Conservation (phyloP, 2,329 filamentous ascomycete genomes). For the Neopestalotiopsis sp. region DNA sequence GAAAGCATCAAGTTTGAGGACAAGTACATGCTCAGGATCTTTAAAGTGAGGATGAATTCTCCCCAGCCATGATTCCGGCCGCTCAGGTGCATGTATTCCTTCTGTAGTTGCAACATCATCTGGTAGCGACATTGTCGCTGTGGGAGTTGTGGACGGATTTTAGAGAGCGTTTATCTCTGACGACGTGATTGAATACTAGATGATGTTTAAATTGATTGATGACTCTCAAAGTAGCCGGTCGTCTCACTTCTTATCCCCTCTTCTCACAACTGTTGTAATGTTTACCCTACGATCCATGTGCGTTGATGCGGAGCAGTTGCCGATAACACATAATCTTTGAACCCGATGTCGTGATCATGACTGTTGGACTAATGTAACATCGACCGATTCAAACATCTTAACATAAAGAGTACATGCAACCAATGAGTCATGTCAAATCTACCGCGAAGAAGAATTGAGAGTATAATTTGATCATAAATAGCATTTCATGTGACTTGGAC, state of each 20-base stretch:
- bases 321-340: neutral
- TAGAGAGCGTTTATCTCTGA: too few relatives aligned
- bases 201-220: too few relatives aligned
- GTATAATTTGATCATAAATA: too few relatives aligned
- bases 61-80: constrained; percentile 32
- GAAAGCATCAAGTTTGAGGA: constrained; percentile 35
- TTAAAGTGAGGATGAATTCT: constrained; percentile 37
- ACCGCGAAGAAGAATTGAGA: too few relatives aligned
- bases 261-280: neutral
- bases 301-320: neutral
- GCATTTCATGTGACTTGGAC: too few relatives aligned
- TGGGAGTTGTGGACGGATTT: too few relatives aligned
- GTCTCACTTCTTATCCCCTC: neutral
- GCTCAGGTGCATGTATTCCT: neutral
- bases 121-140: neutral
- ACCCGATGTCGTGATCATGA: constrained; percentile 6
- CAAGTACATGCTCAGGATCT: constrained; percentile 33
- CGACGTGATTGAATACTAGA: too few relatives aligned
- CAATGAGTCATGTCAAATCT: too few relatives aligned
- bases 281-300: neutral
- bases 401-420: neutral
- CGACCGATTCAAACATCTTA: neutral
- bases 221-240: too few relatives aligned
- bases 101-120: too few relatives aligned
- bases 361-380: neutral